phyloP scores from a whole-genome alignment of 257 asterid genomes.

The Dorcoceras hygrometricum region DNA sequence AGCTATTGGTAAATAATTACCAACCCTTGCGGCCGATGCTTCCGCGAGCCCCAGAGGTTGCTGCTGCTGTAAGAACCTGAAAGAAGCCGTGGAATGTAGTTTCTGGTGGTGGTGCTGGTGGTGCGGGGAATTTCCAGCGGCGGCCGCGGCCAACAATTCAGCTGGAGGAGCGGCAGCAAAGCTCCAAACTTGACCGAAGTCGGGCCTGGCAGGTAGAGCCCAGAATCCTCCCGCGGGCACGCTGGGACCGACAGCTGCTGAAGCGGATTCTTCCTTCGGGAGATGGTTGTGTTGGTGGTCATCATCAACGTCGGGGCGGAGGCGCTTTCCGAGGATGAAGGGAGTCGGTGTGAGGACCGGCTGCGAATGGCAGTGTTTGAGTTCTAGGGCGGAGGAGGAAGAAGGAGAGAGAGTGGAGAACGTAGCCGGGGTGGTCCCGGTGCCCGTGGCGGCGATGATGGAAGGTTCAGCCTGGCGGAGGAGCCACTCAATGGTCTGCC shows the following conservation, averaged over 20 bases:
- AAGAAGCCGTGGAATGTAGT: conserved; percentile 42
- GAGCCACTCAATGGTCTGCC: conserved; percentile 96
- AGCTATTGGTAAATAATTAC: conserved; percentile 86
- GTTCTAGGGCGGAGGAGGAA: conserved; percentile 52
- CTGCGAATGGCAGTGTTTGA: conserved; percentile 53
- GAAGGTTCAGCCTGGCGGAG: conserved; percentile 98
- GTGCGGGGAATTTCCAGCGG: conserved; percentile 27
- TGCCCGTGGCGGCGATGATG: conserved; percentile 91
- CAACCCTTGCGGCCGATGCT: conserved; percentile 95
- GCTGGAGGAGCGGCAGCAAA: conserved; percentile 63
- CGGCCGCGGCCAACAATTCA: conserved; percentile 55
- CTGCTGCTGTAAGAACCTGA: conserved; percentile 77
- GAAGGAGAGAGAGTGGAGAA: conserved; percentile 65
- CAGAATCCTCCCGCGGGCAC: conserved; percentile 74
- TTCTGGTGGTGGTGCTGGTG: conserved; percentile 37
- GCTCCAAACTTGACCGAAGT: conserved; percentile 94
- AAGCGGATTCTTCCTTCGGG: conserved; percentile 53
- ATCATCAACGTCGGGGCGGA: conserved; percentile 65
- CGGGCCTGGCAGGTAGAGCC: conserved; percentile 82
- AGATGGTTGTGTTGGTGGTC: conserved; percentile 35
- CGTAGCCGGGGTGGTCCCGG: conserved; percentile 87
- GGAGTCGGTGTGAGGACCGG: conserved; percentile 63
- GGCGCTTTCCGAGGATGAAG: conserved; percentile 82
- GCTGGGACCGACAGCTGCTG: conserved; percentile 40
- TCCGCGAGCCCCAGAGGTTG: conserved; percentile 67